Conservation (phyloP, 2,329 filamentous ascomycete species). For the Ceratocystis variospora region DNA sequence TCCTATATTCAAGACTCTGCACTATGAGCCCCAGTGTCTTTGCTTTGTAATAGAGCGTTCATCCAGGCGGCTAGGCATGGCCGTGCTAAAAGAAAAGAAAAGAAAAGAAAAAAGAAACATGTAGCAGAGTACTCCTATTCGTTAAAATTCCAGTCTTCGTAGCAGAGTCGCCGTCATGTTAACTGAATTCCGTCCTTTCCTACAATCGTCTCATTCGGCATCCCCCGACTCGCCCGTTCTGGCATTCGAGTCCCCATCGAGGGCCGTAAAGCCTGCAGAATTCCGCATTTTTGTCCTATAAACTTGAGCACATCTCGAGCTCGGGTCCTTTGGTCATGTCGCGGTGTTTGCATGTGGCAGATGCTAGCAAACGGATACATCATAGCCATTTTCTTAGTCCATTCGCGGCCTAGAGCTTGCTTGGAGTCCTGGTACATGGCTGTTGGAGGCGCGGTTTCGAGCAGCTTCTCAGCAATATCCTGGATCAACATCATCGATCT, state of each 20-base stretch:
- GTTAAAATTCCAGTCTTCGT: neutral
- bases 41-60: no score
- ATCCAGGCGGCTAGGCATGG: no score
- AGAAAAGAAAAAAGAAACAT: no score
- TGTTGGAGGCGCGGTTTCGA: slow-evolving; percentile 13
- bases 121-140: no score
- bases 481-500: slow-evolving; percentile 9
- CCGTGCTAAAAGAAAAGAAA: no score
- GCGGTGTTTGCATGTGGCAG: slow-evolving; percentile 17
- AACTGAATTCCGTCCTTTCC: slow-evolving; percentile 20
- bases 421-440: neutral
- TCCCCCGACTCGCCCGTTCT: slow-evolving; percentile 8
- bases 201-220: slow-evolving; percentile 3
- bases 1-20: no score
- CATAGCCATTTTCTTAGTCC: slow-evolving; percentile 18
- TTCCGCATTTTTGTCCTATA: slow-evolving; percentile 16
- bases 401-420: neutral
- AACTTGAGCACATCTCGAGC: slow-evolving; percentile 16
- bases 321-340: slow-evolving; percentile 9
- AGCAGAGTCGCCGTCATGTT: neutral
- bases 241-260: slow-evolving; percentile 14
- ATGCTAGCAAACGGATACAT: slow-evolving; percentile 18
- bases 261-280: slow-evolving; percentile 14
- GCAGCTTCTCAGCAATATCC: slow-evolving; percentile 9
- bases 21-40: no score